Conservation (phyloP, 164 flowering plant species). For the Echeveria elegans region DNA sequence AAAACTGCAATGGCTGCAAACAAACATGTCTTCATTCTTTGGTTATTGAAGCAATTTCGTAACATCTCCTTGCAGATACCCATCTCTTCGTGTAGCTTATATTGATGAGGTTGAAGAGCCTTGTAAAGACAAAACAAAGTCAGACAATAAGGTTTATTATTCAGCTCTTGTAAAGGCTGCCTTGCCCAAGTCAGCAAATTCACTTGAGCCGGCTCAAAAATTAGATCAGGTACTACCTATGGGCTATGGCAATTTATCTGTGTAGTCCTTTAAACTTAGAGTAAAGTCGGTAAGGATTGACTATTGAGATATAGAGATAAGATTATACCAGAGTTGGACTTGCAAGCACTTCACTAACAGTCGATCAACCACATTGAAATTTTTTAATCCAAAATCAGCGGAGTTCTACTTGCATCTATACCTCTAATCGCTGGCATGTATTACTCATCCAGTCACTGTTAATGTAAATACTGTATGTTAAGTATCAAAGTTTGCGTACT, state of each 20-base stretch:
- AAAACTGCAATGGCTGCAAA: background rate
- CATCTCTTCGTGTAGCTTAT: constrained; percentile 56
- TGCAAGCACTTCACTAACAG: background rate
- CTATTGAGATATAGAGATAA: background rate
- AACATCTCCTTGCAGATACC: constrained; percentile 29
- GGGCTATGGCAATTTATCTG: background rate
- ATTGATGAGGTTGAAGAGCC: constrained; percentile 52
- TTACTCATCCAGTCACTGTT: background rate
- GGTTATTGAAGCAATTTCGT: background rate
- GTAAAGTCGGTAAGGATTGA: background rate
- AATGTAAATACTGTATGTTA: background rate
- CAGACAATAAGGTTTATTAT: constrained; percentile 37
- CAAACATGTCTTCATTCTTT: background rate
- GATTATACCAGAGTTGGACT: background rate
- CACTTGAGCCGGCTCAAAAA: constrained; percentile 40
- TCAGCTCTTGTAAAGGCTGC: constrained; percentile 50
- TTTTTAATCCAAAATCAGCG: background rate
- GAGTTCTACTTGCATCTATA: background rate
- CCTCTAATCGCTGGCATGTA: background rate
- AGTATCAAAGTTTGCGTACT: background rate
- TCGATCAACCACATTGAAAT: background rate
- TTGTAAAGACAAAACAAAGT: constrained; percentile 27
- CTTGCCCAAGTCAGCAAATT: constrained; percentile 30
- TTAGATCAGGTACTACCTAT: constrained; percentile 38
- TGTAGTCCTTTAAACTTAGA: background rate